Percentiles rank a stretch among this genome's conserved stretches.
These are phyloP conservation scores for Chytriomyces confervae DNA, from an alignment of 192 early-diverging fungal genomes.

Conservation along the genomic window DNA sequence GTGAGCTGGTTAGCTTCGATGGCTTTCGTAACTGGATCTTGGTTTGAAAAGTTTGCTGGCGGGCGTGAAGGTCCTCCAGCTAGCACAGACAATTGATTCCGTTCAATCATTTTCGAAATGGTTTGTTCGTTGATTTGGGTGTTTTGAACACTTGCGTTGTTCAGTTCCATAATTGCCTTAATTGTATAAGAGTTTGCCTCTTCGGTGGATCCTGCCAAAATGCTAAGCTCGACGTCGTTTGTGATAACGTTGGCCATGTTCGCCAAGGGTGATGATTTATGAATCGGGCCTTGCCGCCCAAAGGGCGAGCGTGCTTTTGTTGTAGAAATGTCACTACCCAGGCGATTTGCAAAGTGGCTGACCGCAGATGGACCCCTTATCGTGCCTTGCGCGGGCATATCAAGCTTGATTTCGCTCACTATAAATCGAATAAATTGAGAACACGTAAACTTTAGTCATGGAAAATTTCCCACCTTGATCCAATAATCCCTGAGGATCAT, in stretches of 20 bases:
- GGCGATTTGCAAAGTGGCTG: conserved; percentile 3
- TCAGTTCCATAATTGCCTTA: conserved; percentile 54
- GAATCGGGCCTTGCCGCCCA: conserved; percentile 7
- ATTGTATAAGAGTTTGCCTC: conserved; percentile 54
- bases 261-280: conserved; percentile 47
- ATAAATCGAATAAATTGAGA: background rate
- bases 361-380: conserved; percentile 23
- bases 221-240: conserved; percentile 9
- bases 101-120: conserved; percentile 75
- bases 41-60: conserved; percentile 58
- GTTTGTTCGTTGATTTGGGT: conserved; percentile 70
- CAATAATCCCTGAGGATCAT: conserved; percentile 49
- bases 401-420: conserved; percentile 51
- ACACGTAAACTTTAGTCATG: background rate
- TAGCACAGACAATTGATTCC: conserved; percentile 65
- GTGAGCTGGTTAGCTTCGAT: conserved; percentile 77
- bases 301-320: conserved; percentile 2
- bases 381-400: conserved; percentile 5
- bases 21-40: conserved; percentile 64
- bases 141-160: conserved; percentile 62
- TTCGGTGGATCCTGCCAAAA: conserved; percentile 10
- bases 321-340: background rate
- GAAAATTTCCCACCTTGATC: conserved; percentile 35
- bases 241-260: conserved; percentile 41
- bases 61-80: conserved; percentile 47